Conservation (phyloP, 768 basidiomycete genomes). For the Coprinopsis marcescibilis region DNA sequence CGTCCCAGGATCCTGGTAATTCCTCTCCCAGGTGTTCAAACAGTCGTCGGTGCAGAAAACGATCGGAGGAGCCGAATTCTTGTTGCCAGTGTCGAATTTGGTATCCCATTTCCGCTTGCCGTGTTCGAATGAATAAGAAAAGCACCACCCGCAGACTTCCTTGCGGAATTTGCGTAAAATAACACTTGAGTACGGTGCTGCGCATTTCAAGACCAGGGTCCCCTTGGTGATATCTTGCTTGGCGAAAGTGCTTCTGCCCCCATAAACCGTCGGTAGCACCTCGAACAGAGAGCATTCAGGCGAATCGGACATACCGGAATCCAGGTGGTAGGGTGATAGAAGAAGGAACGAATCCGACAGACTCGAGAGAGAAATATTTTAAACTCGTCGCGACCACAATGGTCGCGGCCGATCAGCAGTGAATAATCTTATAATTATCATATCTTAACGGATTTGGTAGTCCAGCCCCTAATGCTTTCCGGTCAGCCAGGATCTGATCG, state of each 20-base stretch:
- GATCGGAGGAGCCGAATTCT: conserved; percentile 16
- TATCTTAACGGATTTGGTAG: too few species aligned
- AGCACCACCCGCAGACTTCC: conserved; percentile 64
- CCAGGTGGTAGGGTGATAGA: too few species aligned
- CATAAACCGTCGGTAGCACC: conserved; percentile 33
- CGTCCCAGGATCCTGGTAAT: conserved; percentile 15
- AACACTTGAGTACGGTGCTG: conserved; percentile 49
- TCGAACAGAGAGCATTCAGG: conserved; percentile 14
- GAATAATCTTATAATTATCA: too few species aligned
- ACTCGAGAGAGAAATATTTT: too few species aligned
- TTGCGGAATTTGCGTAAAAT: conserved; percentile 59
- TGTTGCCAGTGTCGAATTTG: neutral
- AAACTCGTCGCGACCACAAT: too few species aligned
- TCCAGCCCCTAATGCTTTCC: too few species aligned
- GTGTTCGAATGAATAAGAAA: conserved; percentile 51
- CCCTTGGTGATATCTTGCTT: conserved; percentile 33
- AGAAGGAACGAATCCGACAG: too few species aligned
- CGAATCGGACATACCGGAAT: too few species aligned
- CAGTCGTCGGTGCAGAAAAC: conserved; percentile 56
- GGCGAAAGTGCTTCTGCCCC: conserved; percentile 52
- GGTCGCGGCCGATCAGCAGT: too few species aligned
- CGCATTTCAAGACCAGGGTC: conserved; percentile 37
- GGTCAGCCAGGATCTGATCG: too few species aligned
- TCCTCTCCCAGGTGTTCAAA: conserved; percentile 36
- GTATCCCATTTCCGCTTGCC: conserved; percentile 42